A percentile compares a stretch with the other conserved stretches of the same genome.
Evolutionary conservation across 148 eudicot species (phyloP).

Genomic region (Pharnaceum exiguum): DNA sequence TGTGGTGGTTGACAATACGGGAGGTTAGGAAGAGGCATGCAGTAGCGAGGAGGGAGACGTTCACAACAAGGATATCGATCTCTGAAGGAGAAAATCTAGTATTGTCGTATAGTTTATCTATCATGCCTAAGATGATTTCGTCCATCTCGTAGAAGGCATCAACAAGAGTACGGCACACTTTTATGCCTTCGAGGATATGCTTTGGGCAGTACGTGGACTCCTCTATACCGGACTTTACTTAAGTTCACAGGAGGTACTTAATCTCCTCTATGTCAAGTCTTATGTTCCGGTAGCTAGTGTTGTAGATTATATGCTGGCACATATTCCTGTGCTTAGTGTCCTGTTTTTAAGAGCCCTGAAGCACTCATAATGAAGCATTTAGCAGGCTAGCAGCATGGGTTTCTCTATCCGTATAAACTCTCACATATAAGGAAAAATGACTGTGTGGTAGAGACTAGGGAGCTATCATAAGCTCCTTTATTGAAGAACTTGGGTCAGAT

Average conservation of each 20-base stretch:
- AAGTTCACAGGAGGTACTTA: conserved; percentile 44
- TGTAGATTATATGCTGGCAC: conserved; percentile 37
- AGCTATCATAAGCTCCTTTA: conserved; percentile 34
- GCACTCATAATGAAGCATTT: conserved; percentile 65
- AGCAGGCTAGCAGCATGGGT: conserved; percentile 43
- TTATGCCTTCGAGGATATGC: conserved; percentile 38
- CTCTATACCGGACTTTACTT: conserved; percentile 62
- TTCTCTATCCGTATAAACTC: conserved; percentile 17
- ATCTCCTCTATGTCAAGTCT: conserved; percentile 42
- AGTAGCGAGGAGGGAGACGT: conserved; percentile 51
- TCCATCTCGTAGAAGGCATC: conserved; percentile 49
- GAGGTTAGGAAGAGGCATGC: conserved; percentile 63
- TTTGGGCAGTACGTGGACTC: conserved; percentile 59
- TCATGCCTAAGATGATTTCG: conserved; percentile 40
- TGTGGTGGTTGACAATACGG: conserved; percentile 56
- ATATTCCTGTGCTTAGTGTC: conserved; percentile 35
- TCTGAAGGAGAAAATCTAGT: conserved; percentile 43
- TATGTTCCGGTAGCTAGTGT: conserved; percentile 36
- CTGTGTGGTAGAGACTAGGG: conserved; percentile 27
- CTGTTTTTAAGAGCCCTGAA: conserved; percentile 48
- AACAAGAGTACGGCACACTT: conserved; percentile 27
- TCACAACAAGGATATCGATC: conserved; percentile 71
- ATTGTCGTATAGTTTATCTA: conserved; percentile 39
- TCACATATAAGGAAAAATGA: conserved; percentile 25
- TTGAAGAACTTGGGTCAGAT: conserved; percentile 4